phyloP scores from a whole-genome alignment of 306 rosid species.

The Ammopiptanthus mongolicus region DNA sequence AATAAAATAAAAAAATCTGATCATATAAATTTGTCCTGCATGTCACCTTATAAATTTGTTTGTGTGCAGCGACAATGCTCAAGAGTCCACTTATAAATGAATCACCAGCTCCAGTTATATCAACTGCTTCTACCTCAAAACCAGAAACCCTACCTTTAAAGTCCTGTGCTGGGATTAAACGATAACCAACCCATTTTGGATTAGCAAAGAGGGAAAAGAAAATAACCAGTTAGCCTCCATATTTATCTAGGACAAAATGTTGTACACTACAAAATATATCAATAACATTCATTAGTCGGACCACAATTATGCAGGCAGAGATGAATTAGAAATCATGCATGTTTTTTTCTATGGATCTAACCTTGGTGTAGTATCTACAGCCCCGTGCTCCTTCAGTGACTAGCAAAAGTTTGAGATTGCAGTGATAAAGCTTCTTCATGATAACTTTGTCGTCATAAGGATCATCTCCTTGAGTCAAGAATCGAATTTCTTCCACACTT shows the following conservation, averaged over 20 bases:
- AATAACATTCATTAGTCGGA: background rate
- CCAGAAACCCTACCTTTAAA: constrained; percentile 33
- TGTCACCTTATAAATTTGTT: constrained; percentile 21
- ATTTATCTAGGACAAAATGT: background rate
- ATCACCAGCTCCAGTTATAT: constrained; percentile 27
- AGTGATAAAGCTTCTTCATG: constrained; percentile 45
- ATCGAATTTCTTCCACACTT: constrained; percentile 45
- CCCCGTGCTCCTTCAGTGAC: constrained; percentile 56
- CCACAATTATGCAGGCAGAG: background rate
- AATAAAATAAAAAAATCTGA: background rate
- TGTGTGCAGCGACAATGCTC: constrained; percentile 28
- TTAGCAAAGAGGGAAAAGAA: background rate
- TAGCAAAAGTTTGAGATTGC: constrained; percentile 57
- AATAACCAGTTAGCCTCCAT: background rate
- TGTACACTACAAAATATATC: background rate
- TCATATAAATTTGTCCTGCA: no score
- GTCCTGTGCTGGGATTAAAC: background rate
- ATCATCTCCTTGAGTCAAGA: constrained; percentile 54
- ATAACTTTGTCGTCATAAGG: constrained; percentile 53
- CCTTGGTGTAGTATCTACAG: constrained; percentile 68
- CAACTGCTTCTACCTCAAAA: constrained; percentile 27
- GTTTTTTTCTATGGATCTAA: constrained; percentile 12
- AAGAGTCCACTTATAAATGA: constrained; percentile 28
- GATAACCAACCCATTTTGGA: background rate
- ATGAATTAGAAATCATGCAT: background rate